phyloP scores from a whole-genome alignment of 2,329 filamentous ascomycete genomes.

The Sporothrix curviconia region DNA sequence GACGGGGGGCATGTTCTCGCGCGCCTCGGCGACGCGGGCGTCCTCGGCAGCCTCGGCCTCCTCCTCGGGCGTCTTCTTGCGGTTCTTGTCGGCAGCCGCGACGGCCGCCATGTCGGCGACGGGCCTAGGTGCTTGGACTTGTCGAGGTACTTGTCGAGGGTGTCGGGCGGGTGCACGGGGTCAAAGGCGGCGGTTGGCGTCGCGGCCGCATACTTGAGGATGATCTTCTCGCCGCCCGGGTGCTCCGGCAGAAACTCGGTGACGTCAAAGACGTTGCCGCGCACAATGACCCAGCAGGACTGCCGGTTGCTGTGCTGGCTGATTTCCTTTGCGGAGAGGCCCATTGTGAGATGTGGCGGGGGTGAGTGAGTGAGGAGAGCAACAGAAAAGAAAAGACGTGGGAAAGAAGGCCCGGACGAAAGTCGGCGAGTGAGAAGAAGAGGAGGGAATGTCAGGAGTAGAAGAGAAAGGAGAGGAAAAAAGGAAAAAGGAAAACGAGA shows the following conservation, averaged over 20 bases:
- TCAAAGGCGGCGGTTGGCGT: slow-evolving; percentile 90
- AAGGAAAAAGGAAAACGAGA: not conserved
- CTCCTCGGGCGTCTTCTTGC: slow-evolving; percentile 33
- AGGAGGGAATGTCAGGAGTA: not conserved
- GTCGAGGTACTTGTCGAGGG: slow-evolving; percentile 77
- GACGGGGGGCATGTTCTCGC: slow-evolving; percentile 67
- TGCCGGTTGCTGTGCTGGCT: slow-evolving; percentile 28
- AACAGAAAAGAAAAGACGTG: not conserved
- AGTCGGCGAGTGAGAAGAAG: not conserved
- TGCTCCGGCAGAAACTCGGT: slow-evolving; percentile 56
- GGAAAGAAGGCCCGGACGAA: not conserved
- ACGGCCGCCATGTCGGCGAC: slow-evolving; percentile 81
- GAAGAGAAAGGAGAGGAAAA: not conserved
- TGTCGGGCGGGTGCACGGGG: slow-evolving; percentile 82
- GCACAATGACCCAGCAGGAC: slow-evolving; percentile 33
- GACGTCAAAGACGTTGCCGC: slow-evolving; percentile 28
- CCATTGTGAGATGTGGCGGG: slow-evolving; percentile 11
- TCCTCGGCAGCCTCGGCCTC: slow-evolving; percentile 59
- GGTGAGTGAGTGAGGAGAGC: not conserved
- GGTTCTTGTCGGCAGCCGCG: slow-evolving; percentile 48
- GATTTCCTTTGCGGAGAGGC: slow-evolving; percentile 28
- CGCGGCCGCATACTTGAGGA: slow-evolving; percentile 96
- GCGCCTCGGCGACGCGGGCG: slow-evolving; percentile 61
- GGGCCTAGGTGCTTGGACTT: slow-evolving; percentile 80
- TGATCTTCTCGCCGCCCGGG: slow-evolving; percentile 84